Conservation (phyloP, 2,329 filamentous ascomycete genomes). For the Lachnellula occidentalis region DNA sequence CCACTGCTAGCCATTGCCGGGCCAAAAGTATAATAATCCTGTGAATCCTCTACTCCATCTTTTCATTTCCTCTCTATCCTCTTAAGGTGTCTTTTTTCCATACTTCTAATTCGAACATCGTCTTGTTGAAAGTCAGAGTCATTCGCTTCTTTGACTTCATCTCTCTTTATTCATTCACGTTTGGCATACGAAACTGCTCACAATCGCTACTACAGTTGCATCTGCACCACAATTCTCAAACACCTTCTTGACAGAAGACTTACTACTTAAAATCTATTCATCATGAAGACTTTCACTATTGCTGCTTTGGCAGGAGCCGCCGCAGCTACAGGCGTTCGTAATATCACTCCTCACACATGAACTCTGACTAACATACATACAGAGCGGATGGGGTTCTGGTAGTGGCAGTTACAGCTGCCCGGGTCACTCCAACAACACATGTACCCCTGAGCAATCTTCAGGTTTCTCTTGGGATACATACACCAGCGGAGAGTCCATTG, state of each 20-base stretch:
- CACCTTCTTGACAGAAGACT: slow-evolving; percentile 17
- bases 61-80: slow-evolving; percentile 18
- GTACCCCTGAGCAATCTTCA: slow-evolving; percentile 59
- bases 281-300: slow-evolving; percentile 38
- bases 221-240: slow-evolving; percentile 23
- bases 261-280: slow-evolving; percentile 23
- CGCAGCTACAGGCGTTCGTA: slow-evolving; percentile 33
- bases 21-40: slow-evolving; percentile 22
- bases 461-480: slow-evolving; percentile 72
- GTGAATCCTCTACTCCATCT: slow-evolving; percentile 13
- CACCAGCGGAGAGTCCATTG: slow-evolving; percentile 49
- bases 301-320: slow-evolving; percentile 43
- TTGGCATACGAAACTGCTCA: slow-evolving; percentile 24
- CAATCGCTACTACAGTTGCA: slow-evolving; percentile 7
- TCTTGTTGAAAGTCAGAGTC: slow-evolving; percentile 35
- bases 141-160: slow-evolving; percentile 40
- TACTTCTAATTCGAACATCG: slow-evolving; percentile 22
- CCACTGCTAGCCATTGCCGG: slow-evolving; percentile 18
- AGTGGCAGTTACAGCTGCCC: slow-evolving; percentile 59
- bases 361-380: slow-evolving; percentile 10
- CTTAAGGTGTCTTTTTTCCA: slow-evolving; percentile 24
- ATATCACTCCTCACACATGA: not conserved
- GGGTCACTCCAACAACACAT: slow-evolving; percentile 70
- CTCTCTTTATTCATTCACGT: slow-evolving; percentile 28
- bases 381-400: slow-evolving; percentile 45